Evolutionary conservation across 208 protist species (phyloP).

Genomic region (Crithidia fasciculata): DNA sequence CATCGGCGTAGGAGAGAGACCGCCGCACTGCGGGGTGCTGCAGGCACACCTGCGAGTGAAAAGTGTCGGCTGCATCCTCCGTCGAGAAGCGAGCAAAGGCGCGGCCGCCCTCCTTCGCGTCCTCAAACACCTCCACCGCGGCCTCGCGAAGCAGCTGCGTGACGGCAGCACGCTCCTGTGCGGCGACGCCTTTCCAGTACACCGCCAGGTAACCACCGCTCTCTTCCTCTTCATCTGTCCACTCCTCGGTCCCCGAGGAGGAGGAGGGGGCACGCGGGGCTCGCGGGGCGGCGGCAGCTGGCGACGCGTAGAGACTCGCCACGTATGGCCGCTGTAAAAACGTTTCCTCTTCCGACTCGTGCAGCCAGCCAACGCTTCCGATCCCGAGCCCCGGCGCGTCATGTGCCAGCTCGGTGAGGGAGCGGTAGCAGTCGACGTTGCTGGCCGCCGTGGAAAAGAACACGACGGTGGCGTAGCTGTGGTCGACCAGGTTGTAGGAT

Average conservation of each 20-base stretch:
- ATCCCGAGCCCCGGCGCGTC: constrained; percentile 17
- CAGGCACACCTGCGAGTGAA: constrained; percentile 33
- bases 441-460: constrained; percentile 42
- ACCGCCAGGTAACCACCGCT: constrained; percentile 45
- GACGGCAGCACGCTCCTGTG: constrained; percentile 16
- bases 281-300: background rate
- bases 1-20: constrained; percentile 59
- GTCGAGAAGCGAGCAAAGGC: constrained; percentile 56
- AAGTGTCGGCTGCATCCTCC: constrained; percentile 50
- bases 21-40: constrained; percentile 40
- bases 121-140: constrained; percentile 47
- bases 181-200: constrained; percentile 41
- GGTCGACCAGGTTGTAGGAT: constrained; percentile 36
- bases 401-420: constrained; percentile 18
- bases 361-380: constrained; percentile 64
- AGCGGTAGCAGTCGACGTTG: constrained; percentile 34
- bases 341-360: constrained; percentile 40
- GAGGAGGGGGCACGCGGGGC: no score
- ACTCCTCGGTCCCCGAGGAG: no score
- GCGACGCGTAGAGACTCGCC: constrained; percentile 13
- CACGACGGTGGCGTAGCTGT: constrained; percentile 38
- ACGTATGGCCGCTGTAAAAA: constrained; percentile 64
- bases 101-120: constrained; percentile 71
- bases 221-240: no score
- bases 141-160: constrained; percentile 20